phyloP scores from a whole-genome alignment of 805 yeast genomes.

The Candida andamanensis region DNA sequence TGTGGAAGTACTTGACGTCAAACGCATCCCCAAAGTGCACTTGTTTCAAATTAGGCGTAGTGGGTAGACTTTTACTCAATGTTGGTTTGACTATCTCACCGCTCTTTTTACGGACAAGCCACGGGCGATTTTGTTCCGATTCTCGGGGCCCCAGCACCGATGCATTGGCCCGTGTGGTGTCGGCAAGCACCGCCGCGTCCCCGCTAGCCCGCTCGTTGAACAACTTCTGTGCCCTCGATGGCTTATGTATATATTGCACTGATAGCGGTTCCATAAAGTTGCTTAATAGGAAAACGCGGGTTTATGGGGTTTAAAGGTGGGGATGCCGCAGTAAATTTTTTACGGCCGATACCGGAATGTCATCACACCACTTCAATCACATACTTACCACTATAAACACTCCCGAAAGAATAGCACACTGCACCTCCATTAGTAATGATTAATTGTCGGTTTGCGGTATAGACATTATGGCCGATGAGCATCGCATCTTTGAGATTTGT shows the following conservation, averaged over 20 bases:
- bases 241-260: conserved; percentile 35
- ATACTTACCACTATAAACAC: conserved; percentile 23
- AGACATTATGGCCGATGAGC: conserved; percentile 50
- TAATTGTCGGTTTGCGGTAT: conserved; percentile 12
- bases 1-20: conserved; percentile 56
- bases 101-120: conserved; percentile 75
- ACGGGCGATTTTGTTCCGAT: conserved; percentile 10
- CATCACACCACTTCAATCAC: not conserved
- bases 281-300: conserved; percentile 1
- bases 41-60: conserved; percentile 57
- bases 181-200: conserved; percentile 1
- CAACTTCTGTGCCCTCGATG: conserved; percentile 28
- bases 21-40: conserved; percentile 74
- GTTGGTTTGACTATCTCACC: conserved; percentile 85
- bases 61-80: conserved; percentile 39
- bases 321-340: conserved; percentile 1
- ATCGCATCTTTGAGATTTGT: too few species aligned
- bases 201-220: conserved; percentile 15
- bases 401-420: conserved; percentile 77
- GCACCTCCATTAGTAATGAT: conserved; percentile 55
- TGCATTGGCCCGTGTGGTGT: not conserved
- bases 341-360: not conserved
- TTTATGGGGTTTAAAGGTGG: not conserved
- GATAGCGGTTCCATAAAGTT: conserved; percentile 17
- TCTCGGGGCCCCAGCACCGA: conserved; percentile 5